phyloP scores from a whole-genome alignment of 805 yeast genomes.

The Dipodascopsis uninucleata region DNA sequence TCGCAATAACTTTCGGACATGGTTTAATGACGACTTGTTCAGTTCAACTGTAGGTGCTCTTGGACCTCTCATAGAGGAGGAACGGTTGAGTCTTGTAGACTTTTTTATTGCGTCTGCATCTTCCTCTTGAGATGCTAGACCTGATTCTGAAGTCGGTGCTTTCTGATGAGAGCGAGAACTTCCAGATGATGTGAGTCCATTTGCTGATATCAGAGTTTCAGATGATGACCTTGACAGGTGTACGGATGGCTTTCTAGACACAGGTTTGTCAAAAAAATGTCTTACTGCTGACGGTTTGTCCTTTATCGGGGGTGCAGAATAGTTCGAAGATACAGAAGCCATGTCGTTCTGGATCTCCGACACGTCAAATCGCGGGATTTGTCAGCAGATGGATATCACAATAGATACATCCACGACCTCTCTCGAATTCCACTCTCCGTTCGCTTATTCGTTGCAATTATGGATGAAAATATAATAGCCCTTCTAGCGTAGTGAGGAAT shows the following conservation, averaged over 20 bases:
- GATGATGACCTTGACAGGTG: constrained; percentile 1
- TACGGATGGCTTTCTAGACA: neutral
- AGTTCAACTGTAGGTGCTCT: constrained; percentile 37
- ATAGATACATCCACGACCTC: no score
- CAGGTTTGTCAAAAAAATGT: constrained; percentile 17
- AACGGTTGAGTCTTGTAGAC: constrained; percentile 15
- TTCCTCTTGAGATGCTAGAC: neutral
- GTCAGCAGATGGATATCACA: no score
- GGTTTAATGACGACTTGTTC: constrained; percentile 37
- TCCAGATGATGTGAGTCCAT: neutral
- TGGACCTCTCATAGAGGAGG: constrained; percentile 26
- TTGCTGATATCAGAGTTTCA: neutral
- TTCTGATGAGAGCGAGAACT: neutral
- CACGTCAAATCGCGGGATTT: no score
- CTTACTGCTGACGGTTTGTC: constrained; percentile 25
- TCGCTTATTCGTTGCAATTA: no score
- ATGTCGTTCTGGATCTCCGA: no score
- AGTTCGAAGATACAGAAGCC: no score
- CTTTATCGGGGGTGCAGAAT: constrained; percentile 17
- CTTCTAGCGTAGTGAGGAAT: no score
- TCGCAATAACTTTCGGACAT: constrained; percentile 49
- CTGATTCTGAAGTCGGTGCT: neutral
- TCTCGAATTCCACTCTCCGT: no score
- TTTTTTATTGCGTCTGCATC: neutral
- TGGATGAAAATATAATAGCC: no score